Evolutionary conservation across 2,329 filamentous ascomycete genomes (phyloP), one percentile per base, ranked within the genome.

Genomic region (Phyllosticta citribraziliensis): DNA sequence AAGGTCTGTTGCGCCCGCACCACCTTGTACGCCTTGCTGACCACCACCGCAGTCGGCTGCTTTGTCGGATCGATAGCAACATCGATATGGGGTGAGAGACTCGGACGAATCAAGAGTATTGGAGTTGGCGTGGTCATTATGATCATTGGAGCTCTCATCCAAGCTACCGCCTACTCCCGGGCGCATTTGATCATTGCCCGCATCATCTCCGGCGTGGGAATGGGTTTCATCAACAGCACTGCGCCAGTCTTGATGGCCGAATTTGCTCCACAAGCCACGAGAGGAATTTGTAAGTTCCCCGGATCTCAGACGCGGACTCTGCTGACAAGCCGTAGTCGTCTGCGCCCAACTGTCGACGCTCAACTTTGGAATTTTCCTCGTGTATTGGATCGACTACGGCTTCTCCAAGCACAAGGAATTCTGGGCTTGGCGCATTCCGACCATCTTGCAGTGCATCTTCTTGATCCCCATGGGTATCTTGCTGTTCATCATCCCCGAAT

Each of bases 281-380:
- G 50, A 27, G 56, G 47, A 12, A 20, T 52, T 22, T 58, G 56
- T 58, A 27, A 58, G 56, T 58, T 10, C 1, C 1, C 1, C 14
- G 24, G 6, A 12, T 19, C 40, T 12, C 40, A 47, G 30, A 35
- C 27, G 1, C 17, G 20, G 9, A 17, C 1, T 8, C n/a, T 19
- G 9, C 22, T 55, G 30, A 60, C 12, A 6, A 1, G 1, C 5
- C 4, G 3, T 17, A 61, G 59, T 74, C 63, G 78, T 79, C 58
- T 79, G 78, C 62, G 75, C 76, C 17, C 78, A 80, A 62, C 67
- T 80, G 3, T 77, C 77, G 0, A 79, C 77, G 0, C 72, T 80
- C 19, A 80, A 79, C 63, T 74, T 79, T 17, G 78, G 75, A 1
- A 77, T 78, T 56, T 73, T 75, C 56, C 65, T 79, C 27, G 73